Evolutionary conservation across 106 monocot species (phyloP), one percentile per base, ranked within the genome.

Genomic region (Phalaenopsis equestris): DNA sequence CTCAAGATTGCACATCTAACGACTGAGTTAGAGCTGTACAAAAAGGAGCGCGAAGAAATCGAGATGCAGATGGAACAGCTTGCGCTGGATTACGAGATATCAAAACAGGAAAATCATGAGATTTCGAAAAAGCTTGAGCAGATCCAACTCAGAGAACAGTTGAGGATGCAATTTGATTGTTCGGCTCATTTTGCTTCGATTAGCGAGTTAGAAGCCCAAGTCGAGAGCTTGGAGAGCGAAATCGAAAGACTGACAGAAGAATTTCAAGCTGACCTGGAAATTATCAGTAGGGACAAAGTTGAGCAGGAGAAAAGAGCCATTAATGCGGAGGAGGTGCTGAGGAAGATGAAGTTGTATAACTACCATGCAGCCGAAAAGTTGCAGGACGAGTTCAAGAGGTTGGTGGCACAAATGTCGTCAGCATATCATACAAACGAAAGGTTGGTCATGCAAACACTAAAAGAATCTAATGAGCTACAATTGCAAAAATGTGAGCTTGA

Each of bases 61-160:
- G 95, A 99, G 81, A 93, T 95, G 91, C 99, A 99, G 84, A 91
- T 99, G 95, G 99, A 99, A 84, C 99, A 99, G 82, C 85, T 99
- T 41, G 99, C 95, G 61, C 86, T 99, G 41, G 99, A 99, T 58
- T 99, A 95, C 73, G 95, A 99, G 87, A 99, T 99, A 77, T 47
- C 95, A 61, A 99, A 93, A 72, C 99, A 99, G 84, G 99, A 99
- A 87, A 91, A 99, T 73, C 99, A 99, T 84, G 91, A 91, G 67
- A 83, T 91, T 38, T 84, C 91, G 42, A 76, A 78, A 38, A 99
- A 81, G 80, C 82, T 95, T 47, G 95, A 95, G 86, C 99, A 99
- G 77, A 87, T 77, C 16, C 91, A 99, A 79, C 75, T 99, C 56
- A 80, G 90, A 8, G 99, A 99, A 80, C 93, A 95, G 41, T 84